Base-by-base conservation (phyloP, 2,329 filamentous ascomycete species). In the Simplicillium sp. region DNA sequence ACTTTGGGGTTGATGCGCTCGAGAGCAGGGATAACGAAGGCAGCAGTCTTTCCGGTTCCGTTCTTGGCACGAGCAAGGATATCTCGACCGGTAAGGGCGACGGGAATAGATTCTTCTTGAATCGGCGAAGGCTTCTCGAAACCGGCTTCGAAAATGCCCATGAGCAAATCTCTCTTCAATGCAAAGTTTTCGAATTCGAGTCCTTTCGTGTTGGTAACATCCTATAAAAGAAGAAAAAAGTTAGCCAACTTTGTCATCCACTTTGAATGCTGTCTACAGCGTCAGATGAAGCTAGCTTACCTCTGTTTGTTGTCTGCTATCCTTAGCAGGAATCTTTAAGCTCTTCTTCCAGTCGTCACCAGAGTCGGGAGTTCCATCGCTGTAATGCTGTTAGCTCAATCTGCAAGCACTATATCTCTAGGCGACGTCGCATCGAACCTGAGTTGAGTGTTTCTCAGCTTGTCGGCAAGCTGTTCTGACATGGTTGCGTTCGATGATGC, bases 111-210 rank as follows among this genome's bases (percentile, higher is more conserved):
- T 69, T 97, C 92, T 81, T 98, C 92, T 78, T 98, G 92, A 54
- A 98, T 98, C 11, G 92, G 92, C 43, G 92, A 98, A 13, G 92
- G 92, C 68, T 94, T 96, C 64, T 98, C 92, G 64, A 96, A 98
- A 48, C 92, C 92, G 52, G 92, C 92, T 70, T 98, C 92, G 64
- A 97, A 98, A 51, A 98, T 97, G 47, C 92, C 92, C 90, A 97
- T 98, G 68, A 98, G 79, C 46, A 98, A 71, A 60, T 95, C 87
- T 59, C 92, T 78, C 71, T 94, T 95, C 54, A 98, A 82, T 50
- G 84, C 85, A 61, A 98, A 96, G 52, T 97, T 87, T 65, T 98
- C 94, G 58, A 96, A 98, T 54, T 98, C 92, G 47, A 98, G 74
- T 46, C 92, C 92, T 69, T 96, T 97, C 28, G 90, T 98, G 55